Conservation (phyloP, 2,329 filamentous ascomycete species). For the Xylaria sp. region DNA sequence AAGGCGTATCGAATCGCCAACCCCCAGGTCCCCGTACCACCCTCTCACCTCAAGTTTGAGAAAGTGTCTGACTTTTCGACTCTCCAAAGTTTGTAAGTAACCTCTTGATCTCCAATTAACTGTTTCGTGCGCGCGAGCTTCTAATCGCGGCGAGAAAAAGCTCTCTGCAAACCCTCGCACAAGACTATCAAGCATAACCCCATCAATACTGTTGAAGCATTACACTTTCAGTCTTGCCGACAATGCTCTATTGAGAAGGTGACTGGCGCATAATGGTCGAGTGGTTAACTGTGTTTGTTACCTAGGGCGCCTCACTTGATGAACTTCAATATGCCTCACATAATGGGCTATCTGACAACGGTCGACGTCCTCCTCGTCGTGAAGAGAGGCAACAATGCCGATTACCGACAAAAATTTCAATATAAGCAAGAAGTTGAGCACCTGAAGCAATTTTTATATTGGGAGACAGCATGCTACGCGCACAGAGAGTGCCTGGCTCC, state of each 20-base stretch:
- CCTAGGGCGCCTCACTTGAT: neutral
- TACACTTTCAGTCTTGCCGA: neutral
- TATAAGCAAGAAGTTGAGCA: neutral
- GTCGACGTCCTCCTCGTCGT: neutral
- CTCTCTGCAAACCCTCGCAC: neutral
- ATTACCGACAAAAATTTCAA: neutral
- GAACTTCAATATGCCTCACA: neutral
- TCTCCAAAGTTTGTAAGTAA: neutral
- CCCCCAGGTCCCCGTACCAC: too few relatives aligned
- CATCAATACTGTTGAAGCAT: neutral
- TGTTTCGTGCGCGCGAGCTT: neutral
- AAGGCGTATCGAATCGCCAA: neutral
- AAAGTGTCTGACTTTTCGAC: neutral
- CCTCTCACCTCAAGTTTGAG: neutral
- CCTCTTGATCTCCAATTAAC: neutral
- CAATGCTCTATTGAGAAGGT: neutral
- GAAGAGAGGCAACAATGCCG: neutral
- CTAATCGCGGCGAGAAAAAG: too few relatives aligned
- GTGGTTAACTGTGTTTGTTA: neutral
- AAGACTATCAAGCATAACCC: neutral
- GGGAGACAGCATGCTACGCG: neutral
- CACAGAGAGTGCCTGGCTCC: neutral
- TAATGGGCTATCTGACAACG: neutral
- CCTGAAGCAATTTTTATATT: neutral
- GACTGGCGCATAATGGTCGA: neutral